Base-by-base conservation (phyloP, 164 flowering plant genomes). In the Litsea cubeba region DNA sequence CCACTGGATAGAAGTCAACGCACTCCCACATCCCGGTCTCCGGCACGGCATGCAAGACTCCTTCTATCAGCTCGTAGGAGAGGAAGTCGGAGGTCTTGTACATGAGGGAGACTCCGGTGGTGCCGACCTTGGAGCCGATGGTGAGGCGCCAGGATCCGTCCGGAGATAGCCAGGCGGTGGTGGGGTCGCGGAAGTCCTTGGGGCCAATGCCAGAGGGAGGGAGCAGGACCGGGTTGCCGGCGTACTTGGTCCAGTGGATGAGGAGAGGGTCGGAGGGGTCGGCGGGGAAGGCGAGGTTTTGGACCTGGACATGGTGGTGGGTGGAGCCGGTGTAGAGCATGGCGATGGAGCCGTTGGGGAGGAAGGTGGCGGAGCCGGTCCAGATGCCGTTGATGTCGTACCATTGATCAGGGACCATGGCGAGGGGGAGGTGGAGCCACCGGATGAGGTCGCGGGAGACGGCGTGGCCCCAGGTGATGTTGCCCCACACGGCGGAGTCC, bases 21-120 rank as follows among this genome's bases (percentile, higher is more conserved):
- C 98, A 94, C 81, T 94, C 98, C 98, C 98, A 94, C 95, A 88
- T 89, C 17, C 98, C 98, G 1, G 95, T 90, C 8, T 79, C 85
- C 2, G 84, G 82, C 12, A 92, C 95, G 2, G 79, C 82, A 72
- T 92, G 93, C 20, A 92, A 77, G 1, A 81, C 32, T 2, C 78
- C 81, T 15, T 85, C 83, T 23, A 82, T 12, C 18, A 77, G 78
- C 68, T 82, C 85, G 74, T 71, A 94, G 18, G 22, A 81, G 1
- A 63, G 79, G 83, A 94, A 94, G 74, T 94, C 88, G 20, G 58
- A 57, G 0, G 97, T 94, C 23, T 88, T 83, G 68, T 92, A 94
- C 3, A 90, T 81, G 23, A 94, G 79, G 2, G 95, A 63, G 22
- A 88, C 77, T 64, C 97, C 98, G 0, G 91, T 88, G 4, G 68